phyloP scores from a whole-genome alignment of 768 basidiomycete species.

The Kwoniella shandongensis region DNA sequence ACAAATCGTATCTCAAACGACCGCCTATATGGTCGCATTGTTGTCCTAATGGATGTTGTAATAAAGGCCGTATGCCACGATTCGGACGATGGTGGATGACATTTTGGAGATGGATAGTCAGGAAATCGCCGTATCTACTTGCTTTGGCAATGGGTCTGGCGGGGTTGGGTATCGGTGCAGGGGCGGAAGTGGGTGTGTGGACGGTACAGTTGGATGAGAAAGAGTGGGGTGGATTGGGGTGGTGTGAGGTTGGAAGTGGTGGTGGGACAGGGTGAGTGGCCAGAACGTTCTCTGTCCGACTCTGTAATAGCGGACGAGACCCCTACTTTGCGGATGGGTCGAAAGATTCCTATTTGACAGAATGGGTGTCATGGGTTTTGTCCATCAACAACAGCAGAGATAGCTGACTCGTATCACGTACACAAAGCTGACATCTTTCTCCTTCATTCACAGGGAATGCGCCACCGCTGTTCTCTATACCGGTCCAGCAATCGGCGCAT shows the following conservation, averaged over 20 bases:
- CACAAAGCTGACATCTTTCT: not conserved
- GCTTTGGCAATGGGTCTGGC: not conserved
- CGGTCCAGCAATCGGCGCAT: not conserved
- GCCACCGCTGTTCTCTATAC: conserved; percentile 5
- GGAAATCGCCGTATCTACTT: conserved; percentile 8
- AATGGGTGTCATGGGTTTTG: too few relatives aligned
- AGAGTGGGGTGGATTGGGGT: conserved; percentile 16
- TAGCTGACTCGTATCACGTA: too few relatives aligned
- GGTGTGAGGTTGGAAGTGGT: conserved; percentile 10
- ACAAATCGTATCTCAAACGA: not conserved
- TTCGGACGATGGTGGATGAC: conserved; percentile 3
- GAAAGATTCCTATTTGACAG: too few relatives aligned
- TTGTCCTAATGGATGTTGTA: too few relatives aligned
- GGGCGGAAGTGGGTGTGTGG: conserved; percentile 10
- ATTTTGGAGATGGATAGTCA: not conserved
- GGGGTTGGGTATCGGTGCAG: conserved; percentile 8
- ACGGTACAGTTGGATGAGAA: not conserved
- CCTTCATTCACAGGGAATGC: conserved; percentile 4
- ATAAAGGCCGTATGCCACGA: too few relatives aligned
- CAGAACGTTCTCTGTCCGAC: not conserved
- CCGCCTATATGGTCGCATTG: too few relatives aligned
- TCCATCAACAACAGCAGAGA: too few relatives aligned
- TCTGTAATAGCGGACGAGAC: too few relatives aligned
- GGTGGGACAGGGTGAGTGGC: not conserved
- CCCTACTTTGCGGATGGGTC: too few relatives aligned